Evolutionary conservation across 1,139 yeast genomes (phyloP).

Genomic region (Starmera stellimalicola): DNA sequence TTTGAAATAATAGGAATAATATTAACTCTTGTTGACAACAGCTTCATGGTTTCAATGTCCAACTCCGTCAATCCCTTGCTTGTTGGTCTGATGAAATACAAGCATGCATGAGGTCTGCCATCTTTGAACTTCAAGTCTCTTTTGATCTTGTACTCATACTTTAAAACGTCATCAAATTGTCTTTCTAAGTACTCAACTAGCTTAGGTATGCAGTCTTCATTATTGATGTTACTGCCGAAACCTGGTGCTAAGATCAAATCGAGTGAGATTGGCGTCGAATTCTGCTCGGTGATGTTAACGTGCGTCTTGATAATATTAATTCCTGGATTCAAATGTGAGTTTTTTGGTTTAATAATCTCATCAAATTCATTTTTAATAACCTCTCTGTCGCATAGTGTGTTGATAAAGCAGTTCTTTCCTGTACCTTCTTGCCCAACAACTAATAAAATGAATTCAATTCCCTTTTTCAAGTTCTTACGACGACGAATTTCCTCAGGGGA

Average conservation of each 20-base stretch:
- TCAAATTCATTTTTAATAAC: constrained; percentile 12
- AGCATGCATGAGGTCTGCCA: constrained; percentile 52
- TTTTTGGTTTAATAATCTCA: constrained; percentile 13
- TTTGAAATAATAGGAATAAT: constrained; percentile 49
- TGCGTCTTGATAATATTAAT: constrained; percentile 17
- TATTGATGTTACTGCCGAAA: constrained; percentile 32
- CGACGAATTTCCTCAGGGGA: constrained; percentile 43
- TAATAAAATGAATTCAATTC: constrained; percentile 47
- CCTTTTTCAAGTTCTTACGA: constrained; percentile 49
- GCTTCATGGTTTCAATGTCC: constrained; percentile 39
- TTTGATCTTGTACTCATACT: constrained; percentile 51
- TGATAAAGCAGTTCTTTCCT: constrained; percentile 54
- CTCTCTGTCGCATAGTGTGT: constrained; percentile 41
- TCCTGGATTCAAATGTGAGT: constrained; percentile 20
- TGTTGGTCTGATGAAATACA: constrained; percentile 52
- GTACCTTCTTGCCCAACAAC: constrained; percentile 53
- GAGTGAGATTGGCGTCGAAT: constrained; percentile 30
- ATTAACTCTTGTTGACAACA: constrained; percentile 41
- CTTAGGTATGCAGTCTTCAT: constrained; percentile 25
- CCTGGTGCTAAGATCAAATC: constrained; percentile 36
- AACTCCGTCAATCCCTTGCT: constrained; percentile 41
- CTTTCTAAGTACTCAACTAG: constrained; percentile 42
- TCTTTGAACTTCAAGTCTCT: constrained; percentile 47
- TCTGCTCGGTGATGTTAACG: constrained; percentile 28
- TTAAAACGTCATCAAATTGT: constrained; percentile 45